phyloP scores from a whole-genome alignment of 1,139 yeast species.

The Spathaspora sp. region DNA sequence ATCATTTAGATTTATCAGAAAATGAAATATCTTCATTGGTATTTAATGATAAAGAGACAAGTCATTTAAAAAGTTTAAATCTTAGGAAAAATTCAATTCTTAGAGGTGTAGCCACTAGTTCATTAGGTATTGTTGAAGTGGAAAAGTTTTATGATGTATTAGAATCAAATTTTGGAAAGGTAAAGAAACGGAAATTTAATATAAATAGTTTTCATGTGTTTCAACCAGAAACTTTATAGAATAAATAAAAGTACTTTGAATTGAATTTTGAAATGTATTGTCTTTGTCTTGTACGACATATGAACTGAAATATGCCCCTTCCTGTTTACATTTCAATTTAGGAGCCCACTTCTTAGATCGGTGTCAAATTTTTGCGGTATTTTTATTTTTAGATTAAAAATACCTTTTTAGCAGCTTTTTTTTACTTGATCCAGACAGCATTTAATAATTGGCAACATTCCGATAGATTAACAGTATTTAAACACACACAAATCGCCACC shows the following conservation, averaged over 20 bases:
- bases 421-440: too few species aligned
- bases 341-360: too few species aligned
- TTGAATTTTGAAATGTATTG: not conserved
- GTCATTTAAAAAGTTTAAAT: conserved; percentile 17
- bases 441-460: too few species aligned
- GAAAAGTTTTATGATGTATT: conserved; percentile 23
- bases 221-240: not conserved
- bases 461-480: too few species aligned
- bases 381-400: too few species aligned
- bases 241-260: not conserved
- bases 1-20: conserved; percentile 21
- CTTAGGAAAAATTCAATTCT: conserved; percentile 21
- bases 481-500: too few species aligned
- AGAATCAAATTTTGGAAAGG: conserved; percentile 24
- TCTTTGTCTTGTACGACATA: not conserved
- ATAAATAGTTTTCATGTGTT: conserved; percentile 28
- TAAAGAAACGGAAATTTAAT: conserved; percentile 20
- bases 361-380: too few species aligned
- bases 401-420: too few species aligned
- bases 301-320: too few species aligned
- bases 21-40: conserved; percentile 18
- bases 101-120: conserved; percentile 8
- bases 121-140: conserved; percentile 7
- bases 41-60: conserved; percentile 1
- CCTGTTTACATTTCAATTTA: too few species aligned